Evolutionary conservation across 305 asterid species (phyloP).

Genomic region (Fraxinus dipetala): DNA sequence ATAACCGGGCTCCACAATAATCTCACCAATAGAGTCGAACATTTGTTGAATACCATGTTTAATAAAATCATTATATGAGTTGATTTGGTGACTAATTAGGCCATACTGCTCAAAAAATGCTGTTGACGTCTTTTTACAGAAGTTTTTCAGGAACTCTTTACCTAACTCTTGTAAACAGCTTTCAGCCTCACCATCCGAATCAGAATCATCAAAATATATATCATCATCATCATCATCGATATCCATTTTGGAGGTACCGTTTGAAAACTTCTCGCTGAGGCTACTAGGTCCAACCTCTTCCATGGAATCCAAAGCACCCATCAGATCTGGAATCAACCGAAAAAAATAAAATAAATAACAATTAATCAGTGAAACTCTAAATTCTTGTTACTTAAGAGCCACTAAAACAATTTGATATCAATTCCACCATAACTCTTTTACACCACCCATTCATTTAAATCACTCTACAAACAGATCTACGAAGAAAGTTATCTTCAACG

Average conservation of each 20-base stretch:
- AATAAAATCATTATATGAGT: constrained; percentile 76
- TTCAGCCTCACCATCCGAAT: constrained; percentile 54
- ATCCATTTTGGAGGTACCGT: constrained; percentile 50
- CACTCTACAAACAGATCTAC: background rate
- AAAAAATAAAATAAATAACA: background rate
- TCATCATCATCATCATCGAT: constrained; percentile 49
- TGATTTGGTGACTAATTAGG: constrained; percentile 77
- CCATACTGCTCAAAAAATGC: constrained; percentile 77
- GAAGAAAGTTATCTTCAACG: background rate
- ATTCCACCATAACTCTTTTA: constrained; percentile 11
- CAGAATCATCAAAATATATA: constrained; percentile 43
- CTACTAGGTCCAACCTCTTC: constrained; percentile 59
- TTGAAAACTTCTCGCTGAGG: constrained; percentile 35
- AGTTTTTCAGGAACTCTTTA: constrained; percentile 39
- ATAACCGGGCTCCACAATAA: constrained; percentile 66
- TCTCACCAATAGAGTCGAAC: constrained; percentile 79
- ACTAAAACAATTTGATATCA: background rate
- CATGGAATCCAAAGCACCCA: constrained; percentile 43
- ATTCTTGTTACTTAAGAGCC: background rate
- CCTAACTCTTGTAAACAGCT: constrained; percentile 43
- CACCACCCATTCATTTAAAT: background rate
- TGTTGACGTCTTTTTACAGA: constrained; percentile 67
- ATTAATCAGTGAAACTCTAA: background rate
- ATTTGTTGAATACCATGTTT: constrained; percentile 65
- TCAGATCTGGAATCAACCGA: constrained; percentile 25